Evolutionary conservation across 164 flowering plant species (phyloP).

Genomic region (Pachysandra terminalis): DNA sequence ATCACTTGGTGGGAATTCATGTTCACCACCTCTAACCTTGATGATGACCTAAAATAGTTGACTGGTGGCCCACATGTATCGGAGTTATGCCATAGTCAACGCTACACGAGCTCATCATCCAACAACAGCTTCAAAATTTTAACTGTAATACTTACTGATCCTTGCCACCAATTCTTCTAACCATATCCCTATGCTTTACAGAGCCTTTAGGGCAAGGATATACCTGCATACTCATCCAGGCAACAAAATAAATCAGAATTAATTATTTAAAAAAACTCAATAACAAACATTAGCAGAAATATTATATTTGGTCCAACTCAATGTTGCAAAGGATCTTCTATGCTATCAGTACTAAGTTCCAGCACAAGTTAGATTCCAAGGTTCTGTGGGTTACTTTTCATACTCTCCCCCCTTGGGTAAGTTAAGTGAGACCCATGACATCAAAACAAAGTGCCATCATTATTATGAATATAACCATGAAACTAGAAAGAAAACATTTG

Average conservation of each 20-base stretch:
- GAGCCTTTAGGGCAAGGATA: constrained; percentile 90
- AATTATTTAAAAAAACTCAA: neutral
- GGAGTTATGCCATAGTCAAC: neutral
- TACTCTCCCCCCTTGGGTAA: too few species aligned
- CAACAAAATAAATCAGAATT: constrained; percentile 2
- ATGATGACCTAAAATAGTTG: neutral
- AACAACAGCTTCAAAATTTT: neutral
- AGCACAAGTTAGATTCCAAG: neutral
- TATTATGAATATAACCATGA: neutral
- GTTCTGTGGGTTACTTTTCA: neutral
- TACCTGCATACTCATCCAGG: constrained; percentile 35
- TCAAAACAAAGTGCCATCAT: too few species aligned
- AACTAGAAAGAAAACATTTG: neutral
- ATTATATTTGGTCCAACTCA: neutral
- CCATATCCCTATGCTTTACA: constrained; percentile 59
- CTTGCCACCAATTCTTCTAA: constrained; percentile 62
- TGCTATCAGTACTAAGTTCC: too few species aligned
- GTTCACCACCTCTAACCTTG: neutral
- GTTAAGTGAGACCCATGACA: too few species aligned
- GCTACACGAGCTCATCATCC: neutral
- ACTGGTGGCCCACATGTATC: neutral
- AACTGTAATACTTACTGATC: constrained; percentile 53
- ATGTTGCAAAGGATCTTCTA: neutral
- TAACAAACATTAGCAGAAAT: neutral
- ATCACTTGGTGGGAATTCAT: neutral